A percentile compares a stretch with the other conserved stretches of the same genome.
Conservation (phyloP, 2,329 filamentous ascomycete genomes). For the Monosporascus ibericus region DNA sequence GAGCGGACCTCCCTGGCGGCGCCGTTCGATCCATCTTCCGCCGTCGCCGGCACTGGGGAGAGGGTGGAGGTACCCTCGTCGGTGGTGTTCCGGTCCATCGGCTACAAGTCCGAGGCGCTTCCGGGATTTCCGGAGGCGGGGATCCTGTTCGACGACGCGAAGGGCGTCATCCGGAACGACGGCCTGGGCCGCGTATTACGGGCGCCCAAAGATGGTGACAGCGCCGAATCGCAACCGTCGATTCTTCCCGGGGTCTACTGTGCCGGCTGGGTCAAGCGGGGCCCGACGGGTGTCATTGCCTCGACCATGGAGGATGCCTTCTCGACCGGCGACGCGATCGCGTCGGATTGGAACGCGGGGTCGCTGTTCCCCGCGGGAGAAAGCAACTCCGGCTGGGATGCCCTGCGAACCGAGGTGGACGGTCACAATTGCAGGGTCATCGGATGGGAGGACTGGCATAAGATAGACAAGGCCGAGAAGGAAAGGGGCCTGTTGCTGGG, state of each 20-base stretch:
- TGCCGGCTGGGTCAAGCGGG: conserved; percentile 92
- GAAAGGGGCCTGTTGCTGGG: conserved; percentile 58
- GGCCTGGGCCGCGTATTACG: conserved; percentile 62
- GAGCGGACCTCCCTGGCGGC: conserved; percentile 52
- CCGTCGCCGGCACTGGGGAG: conserved; percentile 43
- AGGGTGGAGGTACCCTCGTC: conserved; percentile 53
- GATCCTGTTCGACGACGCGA: conserved; percentile 68
- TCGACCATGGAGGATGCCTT: conserved; percentile 96
- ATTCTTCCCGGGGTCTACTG: conserved; percentile 73
- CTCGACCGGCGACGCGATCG: conserved; percentile 76
- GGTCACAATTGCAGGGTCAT: conserved; percentile 55
- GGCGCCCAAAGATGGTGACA: conserved; percentile 24
- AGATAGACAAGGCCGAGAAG: conserved; percentile 74
- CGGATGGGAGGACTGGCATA: conserved; percentile 77
- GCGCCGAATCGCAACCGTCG: conserved; percentile 32
- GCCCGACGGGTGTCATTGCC: conserved; percentile 91
- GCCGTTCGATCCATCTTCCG: conserved; percentile 46
- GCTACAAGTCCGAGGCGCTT: conserved; percentile 78
- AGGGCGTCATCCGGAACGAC: conserved; percentile 79
- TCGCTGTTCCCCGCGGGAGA: conserved; percentile 32
- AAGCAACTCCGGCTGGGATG: conserved; percentile 63
- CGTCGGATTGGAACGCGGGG: conserved; percentile 61
- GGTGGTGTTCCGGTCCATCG: conserved; percentile 86
- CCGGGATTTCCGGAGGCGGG: conserved; percentile 67
- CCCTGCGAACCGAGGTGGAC: conserved; percentile 55